Percentiles rank a stretch among this genome's conserved stretches.
phyloP scores from a whole-genome alignment of 2,329 filamentous ascomycete species.

The Trichophyton benhamiae region DNA sequence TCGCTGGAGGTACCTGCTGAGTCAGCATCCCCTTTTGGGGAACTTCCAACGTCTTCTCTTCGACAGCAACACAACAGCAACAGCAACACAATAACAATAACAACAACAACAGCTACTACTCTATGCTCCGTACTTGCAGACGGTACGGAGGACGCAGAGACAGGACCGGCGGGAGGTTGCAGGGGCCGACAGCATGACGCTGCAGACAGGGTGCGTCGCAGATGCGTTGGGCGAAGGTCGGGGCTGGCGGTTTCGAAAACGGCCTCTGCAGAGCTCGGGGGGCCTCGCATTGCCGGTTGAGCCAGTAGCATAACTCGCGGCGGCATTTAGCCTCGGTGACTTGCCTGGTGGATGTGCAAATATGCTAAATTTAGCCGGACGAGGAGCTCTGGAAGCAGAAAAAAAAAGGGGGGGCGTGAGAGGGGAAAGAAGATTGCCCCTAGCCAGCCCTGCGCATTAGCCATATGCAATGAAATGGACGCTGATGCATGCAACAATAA shows the following conservation, averaged over 20 bases:
- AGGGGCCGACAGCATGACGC: not conserved
- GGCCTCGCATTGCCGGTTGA: not conserved
- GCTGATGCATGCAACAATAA: not conserved
- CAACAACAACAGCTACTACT: not conserved
- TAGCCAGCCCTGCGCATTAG: not conserved
- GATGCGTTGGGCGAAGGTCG: not conserved
- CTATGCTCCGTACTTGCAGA: too few species aligned
- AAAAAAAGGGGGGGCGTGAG: not conserved
- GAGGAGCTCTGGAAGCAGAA: not conserved
- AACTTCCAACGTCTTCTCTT: not conserved
- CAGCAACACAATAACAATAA: not conserved
- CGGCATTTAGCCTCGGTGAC: conserved; percentile 2
- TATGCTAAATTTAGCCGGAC: not conserved
- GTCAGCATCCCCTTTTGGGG: not conserved
- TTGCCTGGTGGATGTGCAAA: not conserved
- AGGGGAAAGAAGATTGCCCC: not conserved
- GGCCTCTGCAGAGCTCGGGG: not conserved
- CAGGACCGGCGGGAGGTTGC: not conserved
- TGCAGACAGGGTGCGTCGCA: not conserved
- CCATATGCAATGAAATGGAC: not conserved
- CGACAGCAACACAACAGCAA: not conserved
- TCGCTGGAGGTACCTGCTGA: not conserved
- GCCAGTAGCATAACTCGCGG: not conserved
- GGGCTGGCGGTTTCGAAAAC: not conserved
- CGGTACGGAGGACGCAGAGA: not conserved